phyloP scores from a whole-genome alignment of 768 basidiomycete genomes.

The Phlebiopsis flavidoalba region DNA sequence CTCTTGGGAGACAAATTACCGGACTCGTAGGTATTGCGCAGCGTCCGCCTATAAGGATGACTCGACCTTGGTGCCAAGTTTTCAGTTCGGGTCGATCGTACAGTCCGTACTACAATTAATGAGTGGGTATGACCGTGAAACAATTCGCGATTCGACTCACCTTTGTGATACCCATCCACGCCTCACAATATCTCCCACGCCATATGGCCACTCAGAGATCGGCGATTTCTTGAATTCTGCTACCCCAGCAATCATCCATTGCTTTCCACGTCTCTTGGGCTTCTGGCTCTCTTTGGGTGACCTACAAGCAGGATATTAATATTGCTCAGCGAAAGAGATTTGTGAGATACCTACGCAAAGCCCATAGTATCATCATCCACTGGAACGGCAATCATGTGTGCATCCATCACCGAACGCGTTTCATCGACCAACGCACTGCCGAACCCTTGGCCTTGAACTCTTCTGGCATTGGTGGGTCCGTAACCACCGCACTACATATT shows the following conservation, averaged over 20 bases:
- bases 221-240: conserved; percentile 18
- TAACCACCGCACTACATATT: too few species aligned
- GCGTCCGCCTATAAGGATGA: conserved; percentile 37
- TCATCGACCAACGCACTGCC: conserved; percentile 21
- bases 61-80: conserved; percentile 37
- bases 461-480: too few species aligned
- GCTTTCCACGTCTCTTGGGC: conserved; percentile 38
- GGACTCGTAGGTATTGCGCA: conserved; percentile 44
- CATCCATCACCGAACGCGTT: conserved; percentile 32
- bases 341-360: not conserved
- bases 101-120: conserved; percentile 30
- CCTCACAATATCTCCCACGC: conserved; percentile 22
- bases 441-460: too few species aligned
- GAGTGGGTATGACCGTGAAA: too few species aligned
- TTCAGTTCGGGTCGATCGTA: conserved; percentile 39
- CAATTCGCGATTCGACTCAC: conserved; percentile 7
- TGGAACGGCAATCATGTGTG: conserved; percentile 33
- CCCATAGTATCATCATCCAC: conserved; percentile 20
- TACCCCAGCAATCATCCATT: conserved; percentile 18
- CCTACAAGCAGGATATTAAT: conserved; percentile 13
- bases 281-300: conserved; percentile 34
- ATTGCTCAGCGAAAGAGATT: not conserved
- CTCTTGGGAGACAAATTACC: conserved; percentile 19
- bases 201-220: conserved; percentile 20
- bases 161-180: conserved; percentile 23